Evolutionary conservation across 192 early-diverging fungal species (phyloP).

Genomic region (Rhizoclosmatium sp.): DNA sequence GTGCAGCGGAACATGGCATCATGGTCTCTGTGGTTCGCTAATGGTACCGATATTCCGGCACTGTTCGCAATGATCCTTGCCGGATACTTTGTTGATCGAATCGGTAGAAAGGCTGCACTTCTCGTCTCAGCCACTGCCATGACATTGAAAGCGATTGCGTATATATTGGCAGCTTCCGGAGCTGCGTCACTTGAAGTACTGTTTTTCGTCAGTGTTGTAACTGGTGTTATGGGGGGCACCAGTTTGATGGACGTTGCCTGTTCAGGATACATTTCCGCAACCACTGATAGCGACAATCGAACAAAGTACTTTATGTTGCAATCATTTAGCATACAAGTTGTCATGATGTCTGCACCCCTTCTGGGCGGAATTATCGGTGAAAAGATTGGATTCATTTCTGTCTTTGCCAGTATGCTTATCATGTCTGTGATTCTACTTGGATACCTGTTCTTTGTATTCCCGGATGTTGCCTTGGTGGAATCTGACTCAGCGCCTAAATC

Average conservation of each 20-base stretch:
- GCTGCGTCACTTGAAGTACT: neutral
- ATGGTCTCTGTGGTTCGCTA: neutral
- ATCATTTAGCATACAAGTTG: neutral
- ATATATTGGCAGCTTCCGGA: too few relatives aligned
- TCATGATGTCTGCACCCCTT: neutral
- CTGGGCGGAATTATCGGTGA: slow-evolving; percentile 9
- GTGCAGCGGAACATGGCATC: slow-evolving; percentile 2
- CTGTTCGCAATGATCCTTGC: slow-evolving; percentile 1
- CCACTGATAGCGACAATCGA: neutral
- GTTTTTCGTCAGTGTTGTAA: neutral
- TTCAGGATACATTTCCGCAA: slow-evolving; percentile 9
- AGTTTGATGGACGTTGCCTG: neutral
- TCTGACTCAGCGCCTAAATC: neutral
- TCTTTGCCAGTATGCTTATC: slow-evolving; percentile 2
- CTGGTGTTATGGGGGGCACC: slow-evolving; percentile 6
- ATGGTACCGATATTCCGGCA: neutral
- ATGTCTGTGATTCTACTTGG: neutral
- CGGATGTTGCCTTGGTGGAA: neutral
- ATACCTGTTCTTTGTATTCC: slow-evolving; percentile 21
- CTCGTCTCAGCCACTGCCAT: neutral
- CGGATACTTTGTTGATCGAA: slow-evolving; percentile 13
- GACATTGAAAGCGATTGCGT: too few relatives aligned
- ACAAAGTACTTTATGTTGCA: slow-evolving; percentile 26
- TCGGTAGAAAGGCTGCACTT: neutral
- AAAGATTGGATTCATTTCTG: neutral